These are phyloP conservation scores for Saturnispora bothae DNA, from an alignment of 805 yeast genomes.

Conservation along the genomic window DNA sequence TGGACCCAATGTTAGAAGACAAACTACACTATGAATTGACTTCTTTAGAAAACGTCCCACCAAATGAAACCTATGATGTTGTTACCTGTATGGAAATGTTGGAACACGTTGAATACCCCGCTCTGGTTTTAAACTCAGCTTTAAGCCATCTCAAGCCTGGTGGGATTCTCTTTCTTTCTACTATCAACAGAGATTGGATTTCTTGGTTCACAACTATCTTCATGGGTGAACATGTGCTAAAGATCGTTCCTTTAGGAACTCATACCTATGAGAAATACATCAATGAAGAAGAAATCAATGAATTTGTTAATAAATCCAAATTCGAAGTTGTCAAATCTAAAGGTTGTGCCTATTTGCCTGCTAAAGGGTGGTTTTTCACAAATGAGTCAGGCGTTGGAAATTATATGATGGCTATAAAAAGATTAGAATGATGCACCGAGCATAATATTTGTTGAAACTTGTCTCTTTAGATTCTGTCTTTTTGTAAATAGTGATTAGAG, in stretches of 20 bases:
- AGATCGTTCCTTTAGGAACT: constrained; percentile 86
- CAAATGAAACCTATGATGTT: constrained; percentile 48
- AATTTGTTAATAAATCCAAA: constrained; percentile 43
- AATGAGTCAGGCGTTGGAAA: constrained; percentile 57
- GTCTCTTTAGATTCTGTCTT: no score
- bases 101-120: constrained; percentile 87
- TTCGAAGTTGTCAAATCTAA: constrained; percentile 54
- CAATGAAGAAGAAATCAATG: constrained; percentile 57
- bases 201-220: constrained; percentile 91
- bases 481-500: no score
- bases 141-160: constrained; percentile 61
- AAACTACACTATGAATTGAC: constrained; percentile 45
- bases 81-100: constrained; percentile 90
- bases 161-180: constrained; percentile 79
- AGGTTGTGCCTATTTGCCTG: constrained; percentile 80
- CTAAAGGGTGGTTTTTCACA: constrained; percentile 76
- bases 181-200: constrained; percentile 79
- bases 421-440: constrained; percentile 19
- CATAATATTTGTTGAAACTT: no score
- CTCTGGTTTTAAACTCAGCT: constrained; percentile 60
- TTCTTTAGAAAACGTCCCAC: constrained; percentile 49
- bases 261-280: constrained; percentile 84
- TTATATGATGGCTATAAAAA: constrained; percentile 78
- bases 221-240: constrained; percentile 71
- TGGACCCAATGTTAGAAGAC: constrained; percentile 51